Percentiles rank a stretch among this genome's conserved stretches.
phyloP scores from a whole-genome alignment of 176 grass and related monocot species.

The Bromus sterilis region DNA sequence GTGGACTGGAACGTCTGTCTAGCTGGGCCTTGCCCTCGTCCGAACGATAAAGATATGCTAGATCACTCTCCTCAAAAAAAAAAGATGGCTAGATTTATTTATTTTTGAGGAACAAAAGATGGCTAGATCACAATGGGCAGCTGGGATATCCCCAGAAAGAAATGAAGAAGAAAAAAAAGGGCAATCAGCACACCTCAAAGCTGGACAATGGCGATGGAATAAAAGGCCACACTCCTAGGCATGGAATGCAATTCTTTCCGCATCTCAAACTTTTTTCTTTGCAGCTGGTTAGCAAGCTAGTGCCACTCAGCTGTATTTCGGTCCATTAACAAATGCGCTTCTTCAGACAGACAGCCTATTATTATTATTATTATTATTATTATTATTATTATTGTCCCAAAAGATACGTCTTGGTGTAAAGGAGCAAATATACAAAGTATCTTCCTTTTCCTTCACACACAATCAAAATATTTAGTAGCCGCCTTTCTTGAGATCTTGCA shows the following conservation, averaged over 20 bases:
- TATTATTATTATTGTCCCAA: neutral
- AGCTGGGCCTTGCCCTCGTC: too few species aligned
- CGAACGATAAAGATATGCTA: too few species aligned
- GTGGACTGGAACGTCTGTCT: too few species aligned
- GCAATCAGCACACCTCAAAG: neutral
- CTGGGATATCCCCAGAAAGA: neutral
- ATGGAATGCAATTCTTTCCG: neutral
- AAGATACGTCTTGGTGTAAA: neutral
- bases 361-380: too few species aligned
- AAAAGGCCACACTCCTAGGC: neutral
- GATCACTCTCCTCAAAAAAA: too few species aligned
- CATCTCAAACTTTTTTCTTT: neutral
- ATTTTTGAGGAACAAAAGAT: too few species aligned
- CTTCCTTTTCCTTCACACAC: neutral
- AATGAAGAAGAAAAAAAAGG: neutral
- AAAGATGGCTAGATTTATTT: too few species aligned
- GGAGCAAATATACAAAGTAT: neutral
- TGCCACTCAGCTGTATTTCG: slow-evolving; percentile 19
- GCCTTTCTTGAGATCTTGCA: neutral
- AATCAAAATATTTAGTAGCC: neutral
- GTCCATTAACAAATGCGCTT: neutral
- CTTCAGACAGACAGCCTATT: neutral
- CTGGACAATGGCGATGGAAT: neutral
- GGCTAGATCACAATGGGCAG: neutral
- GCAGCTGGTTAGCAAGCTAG: slow-evolving; percentile 7